A percentile compares a stretch with the other conserved stretches of the same genome.
phyloP scores from a whole-genome alignment of 176 grass and related monocot species.

The Zoysia pacifica region DNA sequence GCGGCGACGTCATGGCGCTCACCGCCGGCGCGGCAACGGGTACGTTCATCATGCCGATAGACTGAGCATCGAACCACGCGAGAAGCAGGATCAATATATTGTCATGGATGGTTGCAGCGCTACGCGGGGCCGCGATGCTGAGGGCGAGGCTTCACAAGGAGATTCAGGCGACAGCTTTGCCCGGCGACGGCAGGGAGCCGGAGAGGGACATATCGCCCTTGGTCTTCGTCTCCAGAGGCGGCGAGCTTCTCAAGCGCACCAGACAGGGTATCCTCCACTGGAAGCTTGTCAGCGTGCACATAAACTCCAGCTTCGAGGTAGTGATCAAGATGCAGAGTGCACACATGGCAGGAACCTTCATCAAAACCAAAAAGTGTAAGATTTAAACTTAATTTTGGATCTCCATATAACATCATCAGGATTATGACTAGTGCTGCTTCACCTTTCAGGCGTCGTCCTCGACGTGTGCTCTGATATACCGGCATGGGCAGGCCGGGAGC shows the following conservation, averaged over 20 bases:
- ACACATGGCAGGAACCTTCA: constrained; percentile 83
- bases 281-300: constrained; percentile 77
- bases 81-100: no score
- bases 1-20: constrained; percentile 87
- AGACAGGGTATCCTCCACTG: constrained; percentile 91
- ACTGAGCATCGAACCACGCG: no score
- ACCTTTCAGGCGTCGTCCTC: constrained; percentile 59
- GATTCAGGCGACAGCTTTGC: constrained; percentile 56
- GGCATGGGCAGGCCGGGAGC: constrained; percentile 83
- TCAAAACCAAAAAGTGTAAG: constrained; percentile 93
- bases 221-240: constrained; percentile 70
- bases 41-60: no score
- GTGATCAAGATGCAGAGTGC: constrained; percentile 75
- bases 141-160: constrained; percentile 81
- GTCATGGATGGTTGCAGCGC: constrained; percentile 15
- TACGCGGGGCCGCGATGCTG: constrained; percentile 76
- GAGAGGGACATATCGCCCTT: constrained; percentile 61
- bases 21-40: constrained; percentile 80
- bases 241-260: constrained; percentile 86
- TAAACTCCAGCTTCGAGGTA: constrained; percentile 77
- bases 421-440: neutral
- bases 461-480: constrained; percentile 63
- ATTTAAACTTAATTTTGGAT: neutral
- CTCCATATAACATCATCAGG: no score
- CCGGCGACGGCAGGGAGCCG: constrained; percentile 49